phyloP scores from a whole-genome alignment of 371 early-diverging fungal genomes.

The Rhizomucor miehei region DNA sequence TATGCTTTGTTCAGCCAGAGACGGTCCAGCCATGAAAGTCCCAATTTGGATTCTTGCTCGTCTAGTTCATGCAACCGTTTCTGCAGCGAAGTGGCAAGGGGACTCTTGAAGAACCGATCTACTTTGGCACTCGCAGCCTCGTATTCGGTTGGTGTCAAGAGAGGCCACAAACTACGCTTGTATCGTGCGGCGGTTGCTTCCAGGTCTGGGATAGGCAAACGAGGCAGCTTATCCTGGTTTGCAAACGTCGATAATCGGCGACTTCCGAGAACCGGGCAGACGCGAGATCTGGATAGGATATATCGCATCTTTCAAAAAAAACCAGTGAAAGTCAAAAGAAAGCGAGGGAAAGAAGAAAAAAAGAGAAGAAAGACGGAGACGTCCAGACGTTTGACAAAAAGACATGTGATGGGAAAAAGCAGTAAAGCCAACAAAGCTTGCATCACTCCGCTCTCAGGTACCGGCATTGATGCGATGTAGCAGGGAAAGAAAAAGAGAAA shows the following conservation, averaged over 20 bases:
- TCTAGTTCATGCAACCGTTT: constrained; percentile 64
- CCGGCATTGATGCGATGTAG: no score
- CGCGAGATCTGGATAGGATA: no score
- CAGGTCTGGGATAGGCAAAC: constrained; percentile 81
- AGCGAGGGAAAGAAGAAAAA: no score
- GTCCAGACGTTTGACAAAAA: no score
- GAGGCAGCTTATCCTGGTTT: constrained; percentile 72
- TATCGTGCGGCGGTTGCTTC: constrained; percentile 73
- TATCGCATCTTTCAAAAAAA: no score
- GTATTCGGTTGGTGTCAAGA: constrained; percentile 55
- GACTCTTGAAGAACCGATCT: constrained; percentile 57
- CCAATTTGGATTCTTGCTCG: constrained; percentile 39
- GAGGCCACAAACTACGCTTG: constrained; percentile 63
- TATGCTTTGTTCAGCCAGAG: constrained; percentile 90
- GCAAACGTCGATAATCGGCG: constrained; percentile 52
- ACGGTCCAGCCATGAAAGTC: constrained; percentile 81
- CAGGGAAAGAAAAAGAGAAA: no score
- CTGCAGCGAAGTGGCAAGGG: constrained; percentile 73
- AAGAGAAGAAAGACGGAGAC: no score
- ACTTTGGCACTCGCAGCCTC: constrained; percentile 53
- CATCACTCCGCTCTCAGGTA: no score
- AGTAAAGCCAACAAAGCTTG: no score
- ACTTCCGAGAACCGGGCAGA: no score
- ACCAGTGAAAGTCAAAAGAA: no score
- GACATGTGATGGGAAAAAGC: no score